phyloP scores from a whole-genome alignment of 208 protist genomes.

The Leishmania tropica region DNA sequence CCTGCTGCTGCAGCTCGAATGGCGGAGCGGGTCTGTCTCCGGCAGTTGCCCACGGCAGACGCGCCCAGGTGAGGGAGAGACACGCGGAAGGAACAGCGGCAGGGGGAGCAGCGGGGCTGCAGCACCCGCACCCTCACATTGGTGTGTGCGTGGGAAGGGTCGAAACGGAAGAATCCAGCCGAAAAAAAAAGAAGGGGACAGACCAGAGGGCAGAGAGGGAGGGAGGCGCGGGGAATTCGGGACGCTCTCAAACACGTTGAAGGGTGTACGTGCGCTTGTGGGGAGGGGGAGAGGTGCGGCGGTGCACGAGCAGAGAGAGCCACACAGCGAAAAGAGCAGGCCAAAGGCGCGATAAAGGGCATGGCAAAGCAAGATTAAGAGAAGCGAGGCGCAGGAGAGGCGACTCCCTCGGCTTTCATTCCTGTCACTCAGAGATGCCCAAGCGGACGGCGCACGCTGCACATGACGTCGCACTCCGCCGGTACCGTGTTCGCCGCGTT shows the following conservation, averaged over 20 bases:
- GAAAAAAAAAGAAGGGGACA: not conserved
- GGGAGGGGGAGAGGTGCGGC: too few relatives aligned
- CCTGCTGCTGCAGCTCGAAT: not conserved
- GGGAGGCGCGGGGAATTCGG: not conserved
- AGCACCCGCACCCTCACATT: not conserved
- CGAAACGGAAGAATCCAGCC: not conserved
- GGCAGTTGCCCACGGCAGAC: not conserved
- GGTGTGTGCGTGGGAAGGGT: not conserved
- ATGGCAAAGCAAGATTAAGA: not conserved
- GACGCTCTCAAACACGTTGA: not conserved
- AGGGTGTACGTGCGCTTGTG: not conserved
- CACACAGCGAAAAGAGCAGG: not conserved
- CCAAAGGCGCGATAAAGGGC: not conserved
- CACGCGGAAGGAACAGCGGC: not conserved
- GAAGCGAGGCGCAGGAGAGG: not conserved
- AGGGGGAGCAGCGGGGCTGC: not conserved
- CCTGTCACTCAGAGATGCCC: too few relatives aligned
- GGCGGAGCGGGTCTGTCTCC: not conserved
- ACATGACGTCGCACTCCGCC: not conserved
- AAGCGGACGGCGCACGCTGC: not conserved
- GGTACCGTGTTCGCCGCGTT: too few relatives aligned
- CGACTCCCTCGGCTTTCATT: not conserved
- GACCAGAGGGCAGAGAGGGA: not conserved
- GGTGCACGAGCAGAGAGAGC: not conserved
- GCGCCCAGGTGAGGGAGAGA: not conserved